Conservation (phyloP, 306 rosid species). For the Oxytropis ochrocephala region DNA sequence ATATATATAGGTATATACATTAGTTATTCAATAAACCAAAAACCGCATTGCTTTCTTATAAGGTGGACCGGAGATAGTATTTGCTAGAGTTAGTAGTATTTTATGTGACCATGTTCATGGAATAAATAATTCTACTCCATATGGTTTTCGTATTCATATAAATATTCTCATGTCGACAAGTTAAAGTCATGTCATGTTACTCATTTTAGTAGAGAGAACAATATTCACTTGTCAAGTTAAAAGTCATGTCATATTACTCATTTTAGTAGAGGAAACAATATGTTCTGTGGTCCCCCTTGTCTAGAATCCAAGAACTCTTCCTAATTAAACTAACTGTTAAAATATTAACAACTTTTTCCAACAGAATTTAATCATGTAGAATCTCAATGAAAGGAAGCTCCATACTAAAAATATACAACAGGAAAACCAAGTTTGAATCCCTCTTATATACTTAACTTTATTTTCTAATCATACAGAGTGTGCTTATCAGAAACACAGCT, state of each 20-base stretch:
- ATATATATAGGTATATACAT: no score
- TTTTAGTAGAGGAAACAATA: conserved; percentile 17
- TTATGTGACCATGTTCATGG: not conserved
- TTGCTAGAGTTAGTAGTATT: not conserved
- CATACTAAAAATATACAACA: not conserved
- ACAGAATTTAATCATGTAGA: conserved; percentile 33
- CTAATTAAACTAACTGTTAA: conserved; percentile 20
- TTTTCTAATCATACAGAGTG: no score
- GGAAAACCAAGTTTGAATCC: conserved; percentile 19
- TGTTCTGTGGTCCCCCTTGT: conserved; percentile 26
- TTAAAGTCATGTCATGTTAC: conserved; percentile 25
- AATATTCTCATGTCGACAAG: conserved; percentile 21
- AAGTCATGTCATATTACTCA: conserved; percentile 25
- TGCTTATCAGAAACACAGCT: conserved; percentile 1
- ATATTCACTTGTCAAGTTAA: conserved; percentile 24
- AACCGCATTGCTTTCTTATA: no score
- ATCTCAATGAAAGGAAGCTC: conserved; percentile 34
- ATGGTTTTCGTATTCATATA: not conserved
- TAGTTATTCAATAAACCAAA: no score
- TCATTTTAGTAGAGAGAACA: conserved; percentile 13
- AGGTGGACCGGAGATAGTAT: no score
- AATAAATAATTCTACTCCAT: not conserved
- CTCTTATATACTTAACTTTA: conserved; percentile 21
- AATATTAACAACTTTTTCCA: conserved; percentile 24
- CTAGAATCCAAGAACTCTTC: conserved; percentile 34